phyloP scores from a whole-genome alignment of 192 early-diverging fungal genomes.

The Lobulomyces angularis region DNA sequence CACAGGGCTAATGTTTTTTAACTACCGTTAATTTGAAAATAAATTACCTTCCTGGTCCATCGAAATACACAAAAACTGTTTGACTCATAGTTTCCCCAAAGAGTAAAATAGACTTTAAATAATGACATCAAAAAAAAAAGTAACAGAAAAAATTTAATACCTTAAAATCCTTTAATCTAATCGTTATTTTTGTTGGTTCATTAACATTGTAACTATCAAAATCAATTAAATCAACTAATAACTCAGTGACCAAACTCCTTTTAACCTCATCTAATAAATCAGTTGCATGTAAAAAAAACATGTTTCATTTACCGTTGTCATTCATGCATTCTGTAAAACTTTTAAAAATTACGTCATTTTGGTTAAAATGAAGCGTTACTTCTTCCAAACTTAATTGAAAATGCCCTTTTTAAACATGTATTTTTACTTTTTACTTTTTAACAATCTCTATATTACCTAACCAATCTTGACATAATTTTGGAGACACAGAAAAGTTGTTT shows the following conservation, averaged over 20 bases:
- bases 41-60: slow-evolving; percentile 21
- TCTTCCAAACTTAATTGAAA: too few relatives aligned
- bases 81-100: slow-evolving; percentile 26
- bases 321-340: too few relatives aligned
- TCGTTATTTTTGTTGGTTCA: slow-evolving; percentile 10
- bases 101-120: slow-evolving; percentile 13
- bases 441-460: too few relatives aligned
- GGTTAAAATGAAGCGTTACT: too few relatives aligned
- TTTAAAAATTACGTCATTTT: too few relatives aligned
- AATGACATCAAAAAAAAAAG: not conserved
- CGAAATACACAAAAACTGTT: slow-evolving; percentile 20
- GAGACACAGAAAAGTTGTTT: slow-evolving; percentile 13
- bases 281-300: too few relatives aligned
- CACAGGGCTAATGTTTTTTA: slow-evolving; percentile 23
- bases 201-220: slow-evolving; percentile 22
- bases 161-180: slow-evolving; percentile 27
- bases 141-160: slow-evolving; percentile 8
- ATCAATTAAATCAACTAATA: slow-evolving; percentile 24
- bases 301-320: too few relatives aligned
- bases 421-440: too few relatives aligned
- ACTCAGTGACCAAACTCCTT: slow-evolving; percentile 20
- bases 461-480: slow-evolving; percentile 28
- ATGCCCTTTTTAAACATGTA: too few relatives aligned
- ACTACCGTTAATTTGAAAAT: not conserved
- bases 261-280: slow-evolving; percentile 11